Evolutionary conservation across 1,284 basidiomycete genomes (phyloP).

Genomic region (Tilletiopsis washingtonensis): DNA sequence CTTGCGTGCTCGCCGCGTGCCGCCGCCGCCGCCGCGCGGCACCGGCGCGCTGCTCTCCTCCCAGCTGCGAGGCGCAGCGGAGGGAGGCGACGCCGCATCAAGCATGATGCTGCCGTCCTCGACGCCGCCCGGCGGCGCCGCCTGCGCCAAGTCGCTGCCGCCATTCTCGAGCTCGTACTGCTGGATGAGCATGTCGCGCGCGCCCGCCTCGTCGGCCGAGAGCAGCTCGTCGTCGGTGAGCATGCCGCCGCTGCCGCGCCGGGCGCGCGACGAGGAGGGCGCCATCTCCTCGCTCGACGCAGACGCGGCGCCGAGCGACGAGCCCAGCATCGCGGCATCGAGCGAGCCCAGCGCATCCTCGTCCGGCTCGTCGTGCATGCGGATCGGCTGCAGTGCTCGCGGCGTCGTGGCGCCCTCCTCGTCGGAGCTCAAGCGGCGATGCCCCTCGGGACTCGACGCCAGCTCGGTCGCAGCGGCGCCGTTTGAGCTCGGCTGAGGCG

Average conservation of each 20-base stretch:
- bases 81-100: too few relatives aligned
- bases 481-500: too few relatives aligned
- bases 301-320: too few relatives aligned
- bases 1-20: slow-evolving; percentile 9
- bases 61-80: not conserved
- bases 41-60: slow-evolving; percentile 10
- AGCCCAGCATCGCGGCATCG: not conserved
- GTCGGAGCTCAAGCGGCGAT: not conserved
- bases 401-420: slow-evolving; percentile 4
- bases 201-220: slow-evolving; percentile 23
- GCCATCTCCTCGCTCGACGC: not conserved
- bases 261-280: not conserved
- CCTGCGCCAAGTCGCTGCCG: slow-evolving; percentile 9
- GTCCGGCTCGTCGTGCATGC: not conserved
- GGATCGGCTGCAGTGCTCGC: not conserved
- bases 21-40: slow-evolving; percentile 12
- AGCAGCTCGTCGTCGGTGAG: not conserved
- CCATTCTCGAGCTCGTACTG: slow-evolving; percentile 12
- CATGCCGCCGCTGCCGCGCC: too few relatives aligned
- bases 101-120: not conserved
- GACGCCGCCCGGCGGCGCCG: too few relatives aligned
- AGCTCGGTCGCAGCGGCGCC: too few relatives aligned
- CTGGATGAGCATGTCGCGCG: slow-evolving; percentile 29
- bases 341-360: not conserved
- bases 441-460: not conserved